Base-by-base conservation (phyloP, 352 stramenopile species). In the Peronospora farinosa region DNA sequence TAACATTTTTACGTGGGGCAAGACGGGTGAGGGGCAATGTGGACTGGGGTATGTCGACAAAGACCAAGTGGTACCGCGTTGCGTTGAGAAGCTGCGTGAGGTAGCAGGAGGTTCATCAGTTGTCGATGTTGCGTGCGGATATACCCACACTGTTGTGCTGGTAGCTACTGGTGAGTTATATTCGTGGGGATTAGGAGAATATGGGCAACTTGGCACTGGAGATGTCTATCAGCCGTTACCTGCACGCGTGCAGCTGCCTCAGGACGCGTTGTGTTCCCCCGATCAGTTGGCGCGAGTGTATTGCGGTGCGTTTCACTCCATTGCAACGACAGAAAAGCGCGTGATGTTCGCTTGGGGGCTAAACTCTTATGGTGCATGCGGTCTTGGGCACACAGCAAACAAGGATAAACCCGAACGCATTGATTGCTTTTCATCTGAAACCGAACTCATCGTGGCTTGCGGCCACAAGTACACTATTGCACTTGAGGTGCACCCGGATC, bases 101-200 rank as follows among this genome's bases (percentile, higher is more conserved):
- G 45, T 54, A 19, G 51, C 57, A 23, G 52, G 52, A 0, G 57
- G 52, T 0, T 57, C 57, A 15, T 25, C 53, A 13, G 63, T 84
- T n/a, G 49, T 90, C 3, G 74, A 89, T 39, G 57, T 95, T 25
- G 78, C 78, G 7, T 92, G 77, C 38, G 86, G 86, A 13, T 90
- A 93, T 56, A 96, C 80, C 8, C 88, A 97, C 63, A 96, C 83
- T 0, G 42, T 95, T 12, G 85, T 85, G 11, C 54, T 96, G 10
- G 86, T 84, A 1, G 74, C 66, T 1, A 65, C 61, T 21, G 84
- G 85, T 4, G 80, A 96, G 33, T 55, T 96, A 13, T 95, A 87
- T 57, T 91, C 84, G 10, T 96, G 85, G 86, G 89, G 89, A 30
- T 59, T 89, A 4, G 89, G 89, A 19, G 85, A 96, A 48, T 96